Percentiles rank a stretch among this genome's conserved stretches.
Conservation (phyloP, 78 protist genomes). For the Capsaspora owczarzaki region DNA sequence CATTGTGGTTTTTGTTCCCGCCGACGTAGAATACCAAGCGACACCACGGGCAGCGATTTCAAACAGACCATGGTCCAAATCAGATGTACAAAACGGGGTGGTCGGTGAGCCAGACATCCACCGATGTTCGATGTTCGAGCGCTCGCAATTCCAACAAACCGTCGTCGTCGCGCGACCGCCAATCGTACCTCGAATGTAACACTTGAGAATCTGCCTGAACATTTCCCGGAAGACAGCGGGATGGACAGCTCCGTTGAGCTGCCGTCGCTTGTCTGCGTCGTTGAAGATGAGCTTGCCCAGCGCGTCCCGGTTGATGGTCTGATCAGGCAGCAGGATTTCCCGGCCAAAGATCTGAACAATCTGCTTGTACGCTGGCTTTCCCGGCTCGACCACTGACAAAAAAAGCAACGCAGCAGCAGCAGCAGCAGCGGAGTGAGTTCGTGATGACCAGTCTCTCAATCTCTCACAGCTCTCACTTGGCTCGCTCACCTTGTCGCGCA, state of each 20-base stretch:
- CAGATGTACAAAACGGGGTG: too few relatives aligned
- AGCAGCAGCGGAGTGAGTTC: too few relatives aligned
- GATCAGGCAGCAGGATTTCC: neutral
- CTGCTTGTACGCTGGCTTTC: neutral
- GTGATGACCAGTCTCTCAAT: too few relatives aligned
- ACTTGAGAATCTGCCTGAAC: neutral
- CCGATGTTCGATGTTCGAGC: too few relatives aligned
- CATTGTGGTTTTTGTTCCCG: too few relatives aligned
- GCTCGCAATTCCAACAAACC: too few relatives aligned
- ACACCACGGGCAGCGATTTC: too few relatives aligned
- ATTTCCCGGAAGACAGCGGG: neutral
- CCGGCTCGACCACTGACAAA: constrained; percentile 2
- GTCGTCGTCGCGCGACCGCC: too few relatives aligned
- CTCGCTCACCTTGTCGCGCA: neutral
- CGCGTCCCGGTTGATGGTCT: neutral
- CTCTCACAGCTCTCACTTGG: too few relatives aligned
- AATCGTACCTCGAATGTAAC: neutral
- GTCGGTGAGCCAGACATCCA: too few relatives aligned
- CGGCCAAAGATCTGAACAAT: neutral
- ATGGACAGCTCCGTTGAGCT: neutral
- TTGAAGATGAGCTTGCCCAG: neutral
- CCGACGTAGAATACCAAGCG: too few relatives aligned
- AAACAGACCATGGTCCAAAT: too few relatives aligned
- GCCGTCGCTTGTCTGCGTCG: neutral
- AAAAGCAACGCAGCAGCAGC: neutral